Evolutionary conservation across 257 asterid genomes (phyloP).

Genomic region (Plantago ovata): DNA sequence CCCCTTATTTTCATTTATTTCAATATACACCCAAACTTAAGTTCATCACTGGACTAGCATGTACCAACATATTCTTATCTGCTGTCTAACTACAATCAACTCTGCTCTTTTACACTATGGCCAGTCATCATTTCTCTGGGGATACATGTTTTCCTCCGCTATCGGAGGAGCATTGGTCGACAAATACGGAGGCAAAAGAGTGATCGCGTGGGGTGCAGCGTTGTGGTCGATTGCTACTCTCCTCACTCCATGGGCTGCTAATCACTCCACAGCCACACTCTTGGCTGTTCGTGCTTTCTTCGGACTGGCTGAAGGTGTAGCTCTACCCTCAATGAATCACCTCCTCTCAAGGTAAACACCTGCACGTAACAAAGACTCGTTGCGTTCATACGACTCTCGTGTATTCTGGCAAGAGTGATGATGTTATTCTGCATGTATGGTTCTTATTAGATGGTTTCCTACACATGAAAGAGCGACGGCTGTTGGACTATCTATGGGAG

Average conservation of each 20-base stretch:
- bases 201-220: slow-evolving; percentile 90
- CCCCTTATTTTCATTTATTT: no score
- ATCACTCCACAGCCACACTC: slow-evolving; percentile 79
- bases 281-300: slow-evolving; percentile 84
- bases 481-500: slow-evolving; percentile 96
- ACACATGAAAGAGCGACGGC: slow-evolving; percentile 85
- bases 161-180: slow-evolving; percentile 96
- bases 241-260: slow-evolving; percentile 94
- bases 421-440: background rate
- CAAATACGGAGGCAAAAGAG: slow-evolving; percentile 78
- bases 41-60: no score
- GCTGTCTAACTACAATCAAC: no score
- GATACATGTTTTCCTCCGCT: slow-evolving; percentile 85
- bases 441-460: slow-evolving; percentile 74
- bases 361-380: background rate
- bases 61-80: no score
- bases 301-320: slow-evolving; percentile 96
- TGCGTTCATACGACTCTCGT: background rate
- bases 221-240: slow-evolving; percentile 94
- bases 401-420: background rate
- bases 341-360: slow-evolving; percentile 74
- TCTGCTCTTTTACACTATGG: slow-evolving; percentile 19
- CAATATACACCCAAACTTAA: no score
- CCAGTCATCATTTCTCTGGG: slow-evolving; percentile 98
- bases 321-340: slow-evolving; percentile 90